Evolutionary conservation across 208 protist species (phyloP).

Genomic region (Trypanosoma cruzi): DNA sequence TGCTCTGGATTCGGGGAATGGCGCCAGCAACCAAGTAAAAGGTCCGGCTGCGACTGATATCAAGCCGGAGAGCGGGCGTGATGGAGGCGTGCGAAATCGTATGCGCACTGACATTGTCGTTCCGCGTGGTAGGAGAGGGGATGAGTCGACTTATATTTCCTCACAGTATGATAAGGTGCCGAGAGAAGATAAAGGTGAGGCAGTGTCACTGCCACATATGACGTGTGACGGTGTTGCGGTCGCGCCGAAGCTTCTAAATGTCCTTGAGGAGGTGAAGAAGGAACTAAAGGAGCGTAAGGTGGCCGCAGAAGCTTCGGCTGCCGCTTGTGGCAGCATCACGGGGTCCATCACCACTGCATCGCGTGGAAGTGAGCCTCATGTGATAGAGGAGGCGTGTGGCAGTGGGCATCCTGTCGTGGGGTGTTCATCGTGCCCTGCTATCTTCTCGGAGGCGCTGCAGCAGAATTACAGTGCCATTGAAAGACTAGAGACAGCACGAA

Average conservation of each 20-base stretch:
- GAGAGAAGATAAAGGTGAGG: neutral
- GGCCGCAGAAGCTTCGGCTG: neutral
- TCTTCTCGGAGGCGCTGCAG: slow-evolving; percentile 46
- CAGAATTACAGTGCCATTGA: slow-evolving; percentile 49
- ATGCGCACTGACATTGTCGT: neutral
- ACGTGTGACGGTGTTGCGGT: slow-evolving; percentile 22
- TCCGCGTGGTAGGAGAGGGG: neutral
- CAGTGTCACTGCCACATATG: slow-evolving; percentile 2
- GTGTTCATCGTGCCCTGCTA: slow-evolving; percentile 41
- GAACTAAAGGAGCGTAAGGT: slow-evolving; percentile 21
- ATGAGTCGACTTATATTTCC: neutral
- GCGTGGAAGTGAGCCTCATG: slow-evolving; percentile 1
- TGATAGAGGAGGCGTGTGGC: neutral
- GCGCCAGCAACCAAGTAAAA: neutral
- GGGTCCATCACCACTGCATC: neutral
- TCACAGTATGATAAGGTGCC: neutral
- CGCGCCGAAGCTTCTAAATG: slow-evolving; percentile 13
- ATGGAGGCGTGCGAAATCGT: neutral
- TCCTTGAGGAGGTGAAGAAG: slow-evolving; percentile 27
- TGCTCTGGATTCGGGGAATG: neutral
- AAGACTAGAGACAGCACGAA: slow-evolving; percentile 35
- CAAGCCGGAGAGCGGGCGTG: neutral
- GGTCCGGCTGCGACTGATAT: neutral
- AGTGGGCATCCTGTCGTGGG: neutral
- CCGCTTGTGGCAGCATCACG: neutral